Conservation (phyloP, 2,329 filamentous ascomycete species). For the Neopestalotiopsis sp. region DNA sequence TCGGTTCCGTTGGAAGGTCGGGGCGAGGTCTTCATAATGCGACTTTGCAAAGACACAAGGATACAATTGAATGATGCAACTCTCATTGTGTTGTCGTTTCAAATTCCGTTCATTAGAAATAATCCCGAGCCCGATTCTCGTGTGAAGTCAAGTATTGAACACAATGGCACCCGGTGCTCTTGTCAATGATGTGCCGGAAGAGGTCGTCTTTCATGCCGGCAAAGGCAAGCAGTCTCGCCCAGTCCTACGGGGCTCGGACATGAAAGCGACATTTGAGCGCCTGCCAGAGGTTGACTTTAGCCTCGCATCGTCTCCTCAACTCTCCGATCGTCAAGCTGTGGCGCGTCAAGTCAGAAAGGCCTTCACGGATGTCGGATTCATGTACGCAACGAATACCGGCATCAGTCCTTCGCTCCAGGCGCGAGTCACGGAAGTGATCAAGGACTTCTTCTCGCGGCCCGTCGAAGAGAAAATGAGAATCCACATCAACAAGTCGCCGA, state of each 20-base stretch:
- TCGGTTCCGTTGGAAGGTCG: background rate
- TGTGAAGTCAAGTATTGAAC: background rate
- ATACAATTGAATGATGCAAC: no score
- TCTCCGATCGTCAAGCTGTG: slow-evolving; percentile 6
- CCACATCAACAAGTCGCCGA: slow-evolving; percentile 16
- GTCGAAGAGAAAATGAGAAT: slow-evolving; percentile 16
- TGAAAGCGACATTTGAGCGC: slow-evolving; percentile 16
- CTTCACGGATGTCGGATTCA: slow-evolving; percentile 16
- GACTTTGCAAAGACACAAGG: background rate
- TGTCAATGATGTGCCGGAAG: slow-evolving; percentile 13
- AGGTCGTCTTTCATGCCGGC: slow-evolving; percentile 22
- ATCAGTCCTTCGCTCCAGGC: background rate
- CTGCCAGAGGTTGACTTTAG: slow-evolving; percentile 16
- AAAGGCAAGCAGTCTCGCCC: slow-evolving; percentile 19
- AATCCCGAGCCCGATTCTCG: background rate
- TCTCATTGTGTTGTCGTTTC: no score
- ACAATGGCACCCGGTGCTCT: slow-evolving; percentile 21
- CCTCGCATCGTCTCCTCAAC: slow-evolving; percentile 2
- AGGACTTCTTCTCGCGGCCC: slow-evolving; percentile 11
- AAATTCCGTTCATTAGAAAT: no score
- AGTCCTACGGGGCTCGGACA: slow-evolving; percentile 4
- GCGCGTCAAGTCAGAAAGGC: slow-evolving; percentile 15
- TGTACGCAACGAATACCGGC: slow-evolving; percentile 19
- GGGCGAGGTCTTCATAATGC: background rate
- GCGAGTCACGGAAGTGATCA: slow-evolving; percentile 6